phyloP scores from a whole-genome alignment of 805 yeast genomes.

The Starmerella floris region DNA sequence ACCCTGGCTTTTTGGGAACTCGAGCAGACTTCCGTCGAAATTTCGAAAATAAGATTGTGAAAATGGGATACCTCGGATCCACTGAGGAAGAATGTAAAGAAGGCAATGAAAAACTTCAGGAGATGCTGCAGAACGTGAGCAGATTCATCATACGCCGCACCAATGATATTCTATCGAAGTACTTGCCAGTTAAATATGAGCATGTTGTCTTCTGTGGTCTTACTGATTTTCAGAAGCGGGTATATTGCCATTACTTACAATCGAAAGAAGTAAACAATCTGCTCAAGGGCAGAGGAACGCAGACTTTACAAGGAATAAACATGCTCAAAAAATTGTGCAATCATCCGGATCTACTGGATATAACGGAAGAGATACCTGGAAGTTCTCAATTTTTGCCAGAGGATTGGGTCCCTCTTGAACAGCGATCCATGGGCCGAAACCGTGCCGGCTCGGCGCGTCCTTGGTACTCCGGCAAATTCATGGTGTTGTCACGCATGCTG shows the following conservation, averaged over 20 bases:
- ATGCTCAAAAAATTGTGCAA: constrained; percentile 79
- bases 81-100: constrained; percentile 57
- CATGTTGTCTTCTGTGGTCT: constrained; percentile 88
- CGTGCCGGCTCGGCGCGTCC: constrained; percentile 62
- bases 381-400: constrained; percentile 49
- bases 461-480: constrained; percentile 75
- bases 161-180: constrained; percentile 85
- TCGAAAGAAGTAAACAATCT: constrained; percentile 64
- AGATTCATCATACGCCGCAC: constrained; percentile 89
- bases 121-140: constrained; percentile 63
- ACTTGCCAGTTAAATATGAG: constrained; percentile 89
- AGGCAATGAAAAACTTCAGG: constrained; percentile 58
- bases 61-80: constrained; percentile 83
- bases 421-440: constrained; percentile 31
- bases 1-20: constrained; percentile 84
- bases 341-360: constrained; percentile 73
- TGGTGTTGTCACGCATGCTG: constrained; percentile 72
- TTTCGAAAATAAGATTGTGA: constrained; percentile 65
- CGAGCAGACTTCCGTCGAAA: constrained; percentile 71
- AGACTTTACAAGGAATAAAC: constrained; percentile 83
- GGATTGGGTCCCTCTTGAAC: constrained; percentile 43
- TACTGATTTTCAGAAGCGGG: constrained; percentile 56
- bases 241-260: constrained; percentile 63
- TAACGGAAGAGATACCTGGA: constrained; percentile 70
- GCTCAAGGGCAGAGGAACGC: constrained; percentile 45